A percentile compares a stretch with the other conserved stretches of the same genome.
Evolutionary conservation across 2,329 filamentous ascomycete genomes (phyloP).

Genomic region (Monosporascus cannonballus): DNA sequence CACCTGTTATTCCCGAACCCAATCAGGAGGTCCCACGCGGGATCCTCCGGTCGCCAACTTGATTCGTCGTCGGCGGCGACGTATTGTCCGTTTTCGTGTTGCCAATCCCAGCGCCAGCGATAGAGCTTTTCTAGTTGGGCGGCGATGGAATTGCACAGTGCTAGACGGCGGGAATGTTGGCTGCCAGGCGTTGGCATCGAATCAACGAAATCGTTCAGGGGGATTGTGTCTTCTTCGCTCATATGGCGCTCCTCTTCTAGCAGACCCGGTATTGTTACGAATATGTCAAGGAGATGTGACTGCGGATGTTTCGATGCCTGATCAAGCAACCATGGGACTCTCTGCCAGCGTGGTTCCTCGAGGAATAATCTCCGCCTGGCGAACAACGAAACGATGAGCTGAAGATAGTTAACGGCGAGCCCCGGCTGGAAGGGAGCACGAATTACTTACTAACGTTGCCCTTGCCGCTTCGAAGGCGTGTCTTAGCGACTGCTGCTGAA

Average conservation of each 20-base stretch:
- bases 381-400: constrained; percentile 11
- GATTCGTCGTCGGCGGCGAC: constrained; percentile 1
- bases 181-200: too few species aligned
- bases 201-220: too few species aligned
- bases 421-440: not conserved
- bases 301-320: constrained; percentile 9
- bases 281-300: constrained; percentile 11
- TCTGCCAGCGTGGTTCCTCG: constrained; percentile 10
- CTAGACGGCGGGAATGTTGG: not conserved
- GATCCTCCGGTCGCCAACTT: constrained; percentile 1
- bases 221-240: not conserved
- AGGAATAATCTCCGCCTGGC: constrained; percentile 11
- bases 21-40: not conserved
- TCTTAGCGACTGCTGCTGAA: constrained; percentile 11
- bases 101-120: constrained; percentile 14
- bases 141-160: constrained; percentile 4
- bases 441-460: constrained; percentile 8
- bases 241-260: constrained; percentile 7
- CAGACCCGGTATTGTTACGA: constrained; percentile 12
- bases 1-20: not conserved
- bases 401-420: not conserved
- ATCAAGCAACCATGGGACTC: constrained; percentile 9
- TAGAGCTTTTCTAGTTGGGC: constrained; percentile 11
- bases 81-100: constrained; percentile 7
- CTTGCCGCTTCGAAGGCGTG: constrained; percentile 15